Base-by-base conservation (phyloP, 1,284 basidiomycete genomes). In the Ustilago shanxiensis region DNA sequence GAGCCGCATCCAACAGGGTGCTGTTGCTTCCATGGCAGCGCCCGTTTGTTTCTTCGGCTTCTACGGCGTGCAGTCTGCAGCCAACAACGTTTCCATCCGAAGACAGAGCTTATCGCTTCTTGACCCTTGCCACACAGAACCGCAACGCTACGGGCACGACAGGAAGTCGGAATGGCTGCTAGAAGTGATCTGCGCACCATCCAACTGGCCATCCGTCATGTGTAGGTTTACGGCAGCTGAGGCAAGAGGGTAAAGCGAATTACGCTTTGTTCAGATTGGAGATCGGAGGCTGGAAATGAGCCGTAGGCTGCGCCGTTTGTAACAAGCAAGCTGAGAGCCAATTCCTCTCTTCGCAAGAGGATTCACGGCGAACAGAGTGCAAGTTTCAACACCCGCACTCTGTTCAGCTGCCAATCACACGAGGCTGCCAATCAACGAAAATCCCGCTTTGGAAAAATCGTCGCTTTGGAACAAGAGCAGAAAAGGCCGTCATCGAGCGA, bases 1-100 rank as follows among this genome's bases (percentile, higher is more conserved):
- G 61, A 64, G 20, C 14, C 13, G 35, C 47, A 51, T 44, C 28
- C 61, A 64, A 64, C 61, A 64, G 61, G 49, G 54, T 64, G 20
- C 60, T 31, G 6, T 33, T 33, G 31, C 49, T 51, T 41, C 37
- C 3, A 41, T 16, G 31, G 54, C 54, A 56, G 24, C 22, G 29
- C 26, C 31, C 16, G n/a, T n/a, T n/a, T n/a, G n/a, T n/a, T 35
- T 54, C 44, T 47, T 47, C 26, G 47, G 47, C 47, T 55, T 41
- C 26, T 13, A 45, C 55, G 24, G 55, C 39, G 26, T 45, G 55
- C 55, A 6, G 18, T 20, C 53, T 37, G 35, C 53, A 49, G 47
- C 24, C 24, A 41, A 39, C 20, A 6, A 10, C 33, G 18, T 18
- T 53, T 33, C 33, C 53, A 16, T 50, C 31, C 35, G 20, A 22